These are phyloP conservation scores for Cladosporium oxysporum DNA, from an alignment of 2,329 filamentous ascomycete species.

Conservation along the genomic window DNA sequence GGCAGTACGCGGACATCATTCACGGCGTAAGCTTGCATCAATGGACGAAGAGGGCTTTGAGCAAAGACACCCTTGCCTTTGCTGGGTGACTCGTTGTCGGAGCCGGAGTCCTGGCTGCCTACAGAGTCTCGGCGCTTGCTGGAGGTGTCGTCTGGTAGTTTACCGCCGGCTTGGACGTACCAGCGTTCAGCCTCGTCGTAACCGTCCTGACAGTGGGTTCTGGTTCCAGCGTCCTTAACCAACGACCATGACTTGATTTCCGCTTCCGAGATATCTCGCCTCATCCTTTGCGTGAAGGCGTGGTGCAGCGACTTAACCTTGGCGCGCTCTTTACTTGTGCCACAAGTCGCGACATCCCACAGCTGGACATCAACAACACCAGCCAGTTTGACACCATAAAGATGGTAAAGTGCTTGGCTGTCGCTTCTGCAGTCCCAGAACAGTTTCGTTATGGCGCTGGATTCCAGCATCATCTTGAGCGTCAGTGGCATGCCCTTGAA, in stretches of 20 bases:
- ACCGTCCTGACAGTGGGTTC: neutral
- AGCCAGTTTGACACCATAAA: slow-evolving; percentile 45
- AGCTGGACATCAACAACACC: slow-evolving; percentile 57
- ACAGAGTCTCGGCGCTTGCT: neutral
- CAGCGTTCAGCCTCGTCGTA: neutral
- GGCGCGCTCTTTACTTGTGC: slow-evolving; percentile 13
- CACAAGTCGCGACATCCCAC: slow-evolving; percentile 50
- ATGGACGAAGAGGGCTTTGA: slow-evolving; percentile 42
- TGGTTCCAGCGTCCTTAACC: slow-evolving; percentile 39
- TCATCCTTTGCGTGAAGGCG: slow-evolving; percentile 35
- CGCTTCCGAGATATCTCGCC: neutral
- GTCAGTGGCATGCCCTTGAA: slow-evolving; percentile 18
- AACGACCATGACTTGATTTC: slow-evolving; percentile 28
- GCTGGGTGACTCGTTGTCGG: neutral
- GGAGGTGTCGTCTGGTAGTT: neutral
- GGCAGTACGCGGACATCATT: slow-evolving; percentile 49
- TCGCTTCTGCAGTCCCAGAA: slow-evolving; percentile 61
- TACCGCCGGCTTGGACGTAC: neutral
- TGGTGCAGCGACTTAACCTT: slow-evolving; percentile 39
- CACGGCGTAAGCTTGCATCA: slow-evolving; percentile 48
- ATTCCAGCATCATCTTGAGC: slow-evolving; percentile 49
- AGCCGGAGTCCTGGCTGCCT: neutral
- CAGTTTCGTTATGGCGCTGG: slow-evolving; percentile 47
- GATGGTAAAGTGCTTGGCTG: slow-evolving; percentile 54
- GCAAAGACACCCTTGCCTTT: neutral